phyloP scores from a whole-genome alignment of 2,329 filamentous ascomycete species.

The Sclerotinia glacialis region DNA sequence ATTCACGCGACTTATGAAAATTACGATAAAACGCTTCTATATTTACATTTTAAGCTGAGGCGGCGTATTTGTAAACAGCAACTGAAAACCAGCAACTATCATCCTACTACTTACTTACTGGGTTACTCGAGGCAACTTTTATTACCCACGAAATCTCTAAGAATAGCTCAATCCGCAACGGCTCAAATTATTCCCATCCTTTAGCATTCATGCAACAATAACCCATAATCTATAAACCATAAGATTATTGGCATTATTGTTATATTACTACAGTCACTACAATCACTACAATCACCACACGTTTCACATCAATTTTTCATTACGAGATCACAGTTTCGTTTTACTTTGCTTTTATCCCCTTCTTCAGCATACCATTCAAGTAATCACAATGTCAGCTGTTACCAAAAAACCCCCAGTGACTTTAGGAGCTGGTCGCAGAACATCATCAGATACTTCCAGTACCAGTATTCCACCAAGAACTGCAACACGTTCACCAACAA shows the following conservation, averaged over 20 bases:
- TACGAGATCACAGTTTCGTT: neutral
- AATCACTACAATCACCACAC: neutral
- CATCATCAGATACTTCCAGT: conserved; percentile 36
- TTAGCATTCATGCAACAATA: conserved; percentile 10
- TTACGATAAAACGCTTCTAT: neutral
- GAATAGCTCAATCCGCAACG: conserved; percentile 3
- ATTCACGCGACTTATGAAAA: neutral
- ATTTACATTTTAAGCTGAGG: neutral
- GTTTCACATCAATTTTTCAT: conserved; percentile 9
- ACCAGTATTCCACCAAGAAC: conserved; percentile 21
- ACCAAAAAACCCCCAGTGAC: conserved; percentile 43
- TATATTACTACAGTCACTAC: neutral
- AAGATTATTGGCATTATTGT: neutral
- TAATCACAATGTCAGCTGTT: conserved; percentile 43
- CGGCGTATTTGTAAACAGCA: neutral
- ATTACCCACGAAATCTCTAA: neutral
- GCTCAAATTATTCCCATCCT: neutral
- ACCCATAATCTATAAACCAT: neutral
- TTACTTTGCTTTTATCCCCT: neutral
- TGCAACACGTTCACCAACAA: conserved; percentile 34
- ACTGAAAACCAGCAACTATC: neutral
- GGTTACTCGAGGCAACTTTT: neutral
- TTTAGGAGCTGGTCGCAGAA: conserved; percentile 30
- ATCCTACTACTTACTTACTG: neutral
- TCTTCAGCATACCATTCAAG: neutral